Conservation (phyloP, 495 filamentous ascomycete genomes). For the Neurospora tetrasperma region DNA sequence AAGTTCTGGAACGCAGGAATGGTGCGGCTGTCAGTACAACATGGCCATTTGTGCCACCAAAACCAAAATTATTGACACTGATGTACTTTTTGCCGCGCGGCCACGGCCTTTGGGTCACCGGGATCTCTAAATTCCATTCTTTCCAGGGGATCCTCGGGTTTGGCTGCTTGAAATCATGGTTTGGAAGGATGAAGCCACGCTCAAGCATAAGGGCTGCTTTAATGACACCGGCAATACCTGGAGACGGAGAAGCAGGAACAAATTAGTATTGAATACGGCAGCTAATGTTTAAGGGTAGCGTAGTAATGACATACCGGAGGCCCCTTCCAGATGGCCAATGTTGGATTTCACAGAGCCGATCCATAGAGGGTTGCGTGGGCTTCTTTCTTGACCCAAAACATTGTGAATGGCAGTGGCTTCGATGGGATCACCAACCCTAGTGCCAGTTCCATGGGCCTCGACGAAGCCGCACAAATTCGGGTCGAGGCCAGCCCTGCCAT, state of each 20-base stretch:
- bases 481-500: slow-evolving; percentile 29
- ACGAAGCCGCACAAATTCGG: slow-evolving; percentile 33
- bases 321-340: slow-evolving; percentile 47
- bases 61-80: slow-evolving; percentile 35
- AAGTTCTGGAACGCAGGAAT: slow-evolving; percentile 9
- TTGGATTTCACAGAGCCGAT: slow-evolving; percentile 51
- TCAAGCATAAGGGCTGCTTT: slow-evolving; percentile 48
- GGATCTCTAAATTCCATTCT: slow-evolving; percentile 35
- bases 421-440: slow-evolving; percentile 37
- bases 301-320: slow-evolving; percentile 20
- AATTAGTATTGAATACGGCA: background rate
- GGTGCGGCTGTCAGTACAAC: slow-evolving; percentile 39
- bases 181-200: slow-evolving; percentile 37
- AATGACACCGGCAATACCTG: slow-evolving; percentile 45
- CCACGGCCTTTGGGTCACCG: slow-evolving; percentile 25
- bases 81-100: slow-evolving; percentile 28
- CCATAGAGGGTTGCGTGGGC: slow-evolving; percentile 23
- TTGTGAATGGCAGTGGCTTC: slow-evolving; percentile 33
- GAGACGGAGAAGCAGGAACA: background rate
- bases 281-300: background rate
- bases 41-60: slow-evolving; percentile 47
- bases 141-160: slow-evolving; percentile 42
- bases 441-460: slow-evolving; percentile 49
- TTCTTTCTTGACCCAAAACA: slow-evolving; percentile 25
- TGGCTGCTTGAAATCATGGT: slow-evolving; percentile 40